A percentile compares a stretch with the other conserved stretches of the same genome.
Evolutionary conservation across 1,284 basidiomycete genomes (phyloP).

Genomic region (Irpex sp.): DNA sequence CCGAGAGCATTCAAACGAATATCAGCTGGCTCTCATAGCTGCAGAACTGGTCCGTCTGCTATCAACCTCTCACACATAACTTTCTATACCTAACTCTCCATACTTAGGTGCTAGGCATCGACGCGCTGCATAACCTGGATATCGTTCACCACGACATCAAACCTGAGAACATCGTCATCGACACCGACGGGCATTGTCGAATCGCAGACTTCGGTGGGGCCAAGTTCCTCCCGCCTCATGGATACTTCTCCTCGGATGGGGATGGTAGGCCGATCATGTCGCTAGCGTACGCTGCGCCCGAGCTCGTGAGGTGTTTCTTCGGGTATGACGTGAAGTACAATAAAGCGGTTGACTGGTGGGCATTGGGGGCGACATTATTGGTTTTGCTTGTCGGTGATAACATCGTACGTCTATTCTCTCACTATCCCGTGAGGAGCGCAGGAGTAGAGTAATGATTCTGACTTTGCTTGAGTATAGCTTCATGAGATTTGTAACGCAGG

Average conservation of each 20-base stretch:
- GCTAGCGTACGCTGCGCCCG: constrained; percentile 22
- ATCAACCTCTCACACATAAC: not conserved
- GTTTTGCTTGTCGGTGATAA: constrained; percentile 6
- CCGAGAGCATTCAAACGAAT: not conserved
- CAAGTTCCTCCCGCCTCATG: constrained; percentile 14
- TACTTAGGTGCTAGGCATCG: constrained; percentile 21
- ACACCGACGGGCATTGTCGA: constrained; percentile 60
- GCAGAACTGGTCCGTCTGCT: constrained; percentile 22
- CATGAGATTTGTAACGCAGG: not conserved
- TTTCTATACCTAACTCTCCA: not conserved
- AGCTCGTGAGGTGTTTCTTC: constrained; percentile 13
- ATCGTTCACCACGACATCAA: constrained; percentile 51
- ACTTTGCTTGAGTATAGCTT: not conserved
- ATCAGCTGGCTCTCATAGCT: constrained; percentile 13
- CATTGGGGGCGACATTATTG: constrained; percentile 19
- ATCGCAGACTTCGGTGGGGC: constrained; percentile 58
- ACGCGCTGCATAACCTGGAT: constrained; percentile 22
- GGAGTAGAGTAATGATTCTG: too few species aligned
- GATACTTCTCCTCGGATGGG: not conserved
- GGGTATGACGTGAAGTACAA: constrained; percentile 15
- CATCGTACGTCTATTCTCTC: not conserved
- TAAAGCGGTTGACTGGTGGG: constrained; percentile 23
- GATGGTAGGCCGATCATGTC: constrained; percentile 15
- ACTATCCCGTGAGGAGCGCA: not conserved
- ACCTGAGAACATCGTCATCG: constrained; percentile 65